Evolutionary conservation across 2,329 filamentous ascomycete genomes (phyloP), one percentile per base, ranked within the genome.

Genomic region (Pseudocercospora vitis): DNA sequence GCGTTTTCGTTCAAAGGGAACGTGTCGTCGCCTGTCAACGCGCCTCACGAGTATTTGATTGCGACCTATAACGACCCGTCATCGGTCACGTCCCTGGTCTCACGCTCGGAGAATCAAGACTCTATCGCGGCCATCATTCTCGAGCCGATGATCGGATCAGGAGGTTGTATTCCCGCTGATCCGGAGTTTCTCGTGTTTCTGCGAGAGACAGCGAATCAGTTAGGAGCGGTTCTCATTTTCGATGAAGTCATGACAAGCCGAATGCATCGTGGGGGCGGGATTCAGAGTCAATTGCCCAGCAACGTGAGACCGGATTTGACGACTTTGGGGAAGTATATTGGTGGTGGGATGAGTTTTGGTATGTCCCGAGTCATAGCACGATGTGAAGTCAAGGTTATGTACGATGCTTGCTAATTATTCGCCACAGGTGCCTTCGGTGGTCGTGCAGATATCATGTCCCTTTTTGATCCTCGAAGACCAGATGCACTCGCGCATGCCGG

Each of bases 231-330:
- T 0, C 78, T 89, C 58, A 82, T 89, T 29, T 72, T 87, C 11
- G 86, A 89, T 65, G 86, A 89, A 69, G 85, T 89, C 4, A 85
- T 87, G 79, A 87, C 85, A 0, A 85, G 81, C 3, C 76, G 85
- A 2, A 69, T 87, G 23, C 69, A 74, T 14, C 72, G 72, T 1
- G 70, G 75, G 5, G 84, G 85, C 11, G 62, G 62, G 2, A 52
- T 64, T 5, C 62, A 64, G 0, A 66, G 83, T 2, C 74, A 77
- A 4, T 63, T 68, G 2, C 55, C 70, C 18, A 54, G 73, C 21
- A 73, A 69, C 1, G 65, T 85, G 6, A 71, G 70, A 2, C 83
- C 85, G 0, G 85, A 88, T 63, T 66, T 88, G 48, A 82, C 79
- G 39, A 84, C 83, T 0, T 68, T 87, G 33, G 85, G 85, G 0